Percentiles rank a stretch among this genome's conserved stretches.
Evolutionary conservation across 306 rosid species (phyloP).

Genomic region (Herpetospermum pedunculosum): DNA sequence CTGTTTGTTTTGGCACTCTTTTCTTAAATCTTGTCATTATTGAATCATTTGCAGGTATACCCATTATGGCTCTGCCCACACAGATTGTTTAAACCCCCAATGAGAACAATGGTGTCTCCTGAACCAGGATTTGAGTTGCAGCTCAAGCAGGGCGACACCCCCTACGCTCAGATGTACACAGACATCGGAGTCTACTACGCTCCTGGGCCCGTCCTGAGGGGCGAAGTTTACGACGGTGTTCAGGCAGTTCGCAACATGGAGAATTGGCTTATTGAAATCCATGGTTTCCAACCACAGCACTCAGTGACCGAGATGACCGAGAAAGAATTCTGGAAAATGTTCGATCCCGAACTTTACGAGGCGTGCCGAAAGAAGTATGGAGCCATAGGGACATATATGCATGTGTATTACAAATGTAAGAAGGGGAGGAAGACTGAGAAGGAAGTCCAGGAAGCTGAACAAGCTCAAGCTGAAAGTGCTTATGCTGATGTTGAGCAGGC

Average conservation of each 20-base stretch:
- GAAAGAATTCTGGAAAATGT: constrained; percentile 93
- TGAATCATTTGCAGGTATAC: constrained; percentile 42
- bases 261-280: constrained; percentile 78
- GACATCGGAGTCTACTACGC: constrained; percentile 91
- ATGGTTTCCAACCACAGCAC: constrained; percentile 88
- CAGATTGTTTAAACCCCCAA: constrained; percentile 60
- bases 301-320: constrained; percentile 84
- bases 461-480: constrained; percentile 74
- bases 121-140: constrained; percentile 91
- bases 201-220: constrained; percentile 88
- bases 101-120: constrained; percentile 64
- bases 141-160: constrained; percentile 85
- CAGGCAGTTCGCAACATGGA: constrained; percentile 78
- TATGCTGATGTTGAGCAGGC: constrained; percentile 62
- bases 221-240: constrained; percentile 78
- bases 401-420: constrained; percentile 91
- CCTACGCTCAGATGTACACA: constrained; percentile 78
- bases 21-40: constrained; percentile 4
- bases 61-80: constrained; percentile 98
- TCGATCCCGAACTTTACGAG: constrained; percentile 77
- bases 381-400: constrained; percentile 90
- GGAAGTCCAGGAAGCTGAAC: constrained; percentile 94
- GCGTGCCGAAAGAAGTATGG: constrained; percentile 62
- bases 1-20: not conserved
- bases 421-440: constrained; percentile 97